Percentiles rank a stretch among this genome's conserved stretches.
These are phyloP conservation scores for Selaginella tamariscina DNA, from an alignment of 75 land plant genomes.

Conservation along the genomic window DNA sequence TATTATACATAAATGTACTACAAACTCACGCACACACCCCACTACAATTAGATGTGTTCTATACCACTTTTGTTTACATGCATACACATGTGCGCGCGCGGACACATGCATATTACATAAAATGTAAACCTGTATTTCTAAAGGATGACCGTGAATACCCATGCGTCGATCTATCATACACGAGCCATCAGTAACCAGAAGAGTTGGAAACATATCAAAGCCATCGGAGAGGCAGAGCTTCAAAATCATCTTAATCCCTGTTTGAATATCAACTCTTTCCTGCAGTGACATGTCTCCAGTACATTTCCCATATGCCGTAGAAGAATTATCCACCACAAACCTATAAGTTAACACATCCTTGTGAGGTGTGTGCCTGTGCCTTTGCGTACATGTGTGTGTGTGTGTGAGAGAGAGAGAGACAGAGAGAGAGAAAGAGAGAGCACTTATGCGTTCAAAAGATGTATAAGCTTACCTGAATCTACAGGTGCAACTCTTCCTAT, in stretches of 20 bases:
- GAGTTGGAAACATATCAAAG: conserved; percentile 11
- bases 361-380: no score
- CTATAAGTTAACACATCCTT: not conserved
- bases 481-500: conserved; percentile 10
- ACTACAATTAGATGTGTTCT: no score
- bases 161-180: conserved; percentile 13
- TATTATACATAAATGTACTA: no score
- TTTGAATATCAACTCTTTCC: conserved; percentile 9
- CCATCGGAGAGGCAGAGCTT: conserved; percentile 1
- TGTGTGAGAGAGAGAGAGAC: no score
- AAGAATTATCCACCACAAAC: conserved; percentile 11
- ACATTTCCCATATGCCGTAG: conserved; percentile 2
- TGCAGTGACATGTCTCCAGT: conserved; percentile 6
- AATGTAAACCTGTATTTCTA: conserved; percentile 8
- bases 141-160: conserved; percentile 13
- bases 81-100: no score
- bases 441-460: no score
- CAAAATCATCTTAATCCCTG: not conserved
- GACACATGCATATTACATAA: no score
- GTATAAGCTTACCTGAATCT: conserved; percentile 8
- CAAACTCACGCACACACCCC: no score
- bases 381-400: no score
- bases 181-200: conserved; percentile 9
- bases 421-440: no score
- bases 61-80: no score